Base-by-base conservation (phyloP, 495 filamentous ascomycete species). In the Pseudotulostoma volvatum region DNA sequence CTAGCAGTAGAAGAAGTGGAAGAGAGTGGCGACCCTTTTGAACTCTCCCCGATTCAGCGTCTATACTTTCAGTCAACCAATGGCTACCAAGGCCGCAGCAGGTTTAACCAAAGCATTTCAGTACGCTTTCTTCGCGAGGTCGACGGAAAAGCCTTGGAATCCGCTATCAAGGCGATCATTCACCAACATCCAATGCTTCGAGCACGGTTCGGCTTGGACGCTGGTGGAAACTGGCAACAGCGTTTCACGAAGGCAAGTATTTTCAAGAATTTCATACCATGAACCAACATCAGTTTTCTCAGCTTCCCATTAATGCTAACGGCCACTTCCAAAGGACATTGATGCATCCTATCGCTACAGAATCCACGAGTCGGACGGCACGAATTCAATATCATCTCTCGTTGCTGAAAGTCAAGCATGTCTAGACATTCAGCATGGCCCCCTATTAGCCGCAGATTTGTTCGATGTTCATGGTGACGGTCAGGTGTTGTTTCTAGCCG, bases 91-190 rank as follows among this genome's bases (percentile, higher is more conserved):
- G 71, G 69, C 18, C 44, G 19, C 0, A 46, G 51, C 32, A 72
- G 77, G 20, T 85, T 80, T 52, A 83, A 84, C 47, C 77, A 79
- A 45, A 82, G 79, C 48, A 64, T 81, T 25, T 61, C 78, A 2
- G 56, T 85, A 9, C 63, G 70, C 3, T 45, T 83, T 7, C 64
- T 65, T 11, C 63, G 63, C 36, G 50, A 46, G 2, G 60, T 73
- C 18, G 54, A 66, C 5, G 43, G 64, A 0, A 57, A 67, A n/a
- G 64, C 68, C 1, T 41, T 84, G 7, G 50, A 58, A 2, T 57
- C 61, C 2, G 75, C 77, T 1, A 42, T 79, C 18, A 65, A 67
- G 33, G 64, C 72, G 3, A 55, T 82, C 18, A 69, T 80, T 8
- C 53, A 55, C 1, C 74, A 70, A 16, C 80, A 85, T 41, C 61